Percentiles rank a stretch among this genome's conserved stretches.
phyloP scores from a whole-genome alignment of 345 rosid genomes.

The Geranium rotundifolium region DNA sequence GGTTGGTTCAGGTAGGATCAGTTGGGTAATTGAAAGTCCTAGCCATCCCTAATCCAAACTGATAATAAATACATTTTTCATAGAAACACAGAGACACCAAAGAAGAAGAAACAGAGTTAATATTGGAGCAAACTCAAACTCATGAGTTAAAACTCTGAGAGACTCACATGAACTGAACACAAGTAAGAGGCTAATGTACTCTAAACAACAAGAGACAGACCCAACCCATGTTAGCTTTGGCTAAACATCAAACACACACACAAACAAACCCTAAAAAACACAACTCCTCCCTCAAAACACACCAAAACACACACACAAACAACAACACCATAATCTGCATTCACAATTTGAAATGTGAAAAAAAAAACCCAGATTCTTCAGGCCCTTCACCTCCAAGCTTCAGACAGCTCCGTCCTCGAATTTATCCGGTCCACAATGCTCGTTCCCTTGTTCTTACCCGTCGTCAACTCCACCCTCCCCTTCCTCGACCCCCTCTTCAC shows the following conservation, averaged over 20 bases:
- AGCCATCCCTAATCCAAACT: too few relatives aligned
- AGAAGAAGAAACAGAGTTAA: too few relatives aligned
- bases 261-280: not conserved
- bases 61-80: too few relatives aligned
- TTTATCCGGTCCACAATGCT: conserved; percentile 35
- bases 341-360: too few relatives aligned
- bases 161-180: too few relatives aligned
- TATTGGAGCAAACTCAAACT: not conserved
- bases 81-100: too few relatives aligned
- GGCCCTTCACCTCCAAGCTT: conserved; percentile 71
- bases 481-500: conserved; percentile 24
- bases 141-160: not conserved
- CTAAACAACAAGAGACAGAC: not conserved
- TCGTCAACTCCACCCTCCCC: conserved; percentile 21
- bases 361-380: too few relatives aligned
- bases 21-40: too few relatives aligned
- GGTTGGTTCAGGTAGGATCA: too few relatives aligned
- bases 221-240: not conserved
- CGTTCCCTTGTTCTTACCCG: not conserved
- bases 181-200: too few relatives aligned
- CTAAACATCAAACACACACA: not conserved
- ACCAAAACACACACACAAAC: not conserved
- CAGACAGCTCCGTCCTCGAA: conserved; percentile 51
- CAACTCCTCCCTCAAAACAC: not conserved
- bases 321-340: not conserved